phyloP scores from a whole-genome alignment of 331 rosid species.

The Phaseolus coccineus region DNA sequence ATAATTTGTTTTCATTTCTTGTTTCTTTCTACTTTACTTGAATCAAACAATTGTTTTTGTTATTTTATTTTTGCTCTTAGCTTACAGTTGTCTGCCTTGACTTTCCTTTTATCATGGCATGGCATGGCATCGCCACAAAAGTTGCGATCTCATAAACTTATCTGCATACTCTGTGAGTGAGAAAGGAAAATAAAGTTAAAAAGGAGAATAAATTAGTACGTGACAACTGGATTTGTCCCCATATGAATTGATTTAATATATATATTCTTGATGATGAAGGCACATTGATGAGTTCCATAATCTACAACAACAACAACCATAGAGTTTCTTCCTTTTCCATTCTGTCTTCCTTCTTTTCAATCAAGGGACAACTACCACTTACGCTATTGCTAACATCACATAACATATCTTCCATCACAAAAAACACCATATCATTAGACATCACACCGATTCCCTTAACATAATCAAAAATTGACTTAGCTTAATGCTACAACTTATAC shows the following conservation, averaged over 20 bases:
- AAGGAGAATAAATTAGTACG: constrained; percentile 13
- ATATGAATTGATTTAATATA: background rate
- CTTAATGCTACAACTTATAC: background rate
- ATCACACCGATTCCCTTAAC: background rate
- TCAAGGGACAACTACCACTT: constrained; percentile 18
- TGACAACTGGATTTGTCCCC: constrained; percentile 28
- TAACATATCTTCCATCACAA: constrained; percentile 6
- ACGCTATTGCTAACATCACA: background rate
- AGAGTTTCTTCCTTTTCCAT: constrained; percentile 14
- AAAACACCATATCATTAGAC: no score
- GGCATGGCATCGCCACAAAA: constrained; percentile 18
- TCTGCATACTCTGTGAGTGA: background rate
- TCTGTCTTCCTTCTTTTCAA: constrained; percentile 14
- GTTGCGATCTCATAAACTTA: constrained; percentile 17
- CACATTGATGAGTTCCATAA: constrained; percentile 2
- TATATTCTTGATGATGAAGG: constrained; percentile 30
- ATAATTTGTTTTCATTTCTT: no score
- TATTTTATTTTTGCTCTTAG: no score
- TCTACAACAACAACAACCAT: background rate
- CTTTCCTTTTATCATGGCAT: background rate
- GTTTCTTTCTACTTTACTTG: no score
- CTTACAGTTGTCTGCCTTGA: background rate
- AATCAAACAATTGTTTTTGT: no score
- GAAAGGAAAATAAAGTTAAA: background rate
- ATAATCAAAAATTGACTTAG: background rate